Conservation (phyloP, 306 rosid genomes). For the Datisca glomerata region DNA sequence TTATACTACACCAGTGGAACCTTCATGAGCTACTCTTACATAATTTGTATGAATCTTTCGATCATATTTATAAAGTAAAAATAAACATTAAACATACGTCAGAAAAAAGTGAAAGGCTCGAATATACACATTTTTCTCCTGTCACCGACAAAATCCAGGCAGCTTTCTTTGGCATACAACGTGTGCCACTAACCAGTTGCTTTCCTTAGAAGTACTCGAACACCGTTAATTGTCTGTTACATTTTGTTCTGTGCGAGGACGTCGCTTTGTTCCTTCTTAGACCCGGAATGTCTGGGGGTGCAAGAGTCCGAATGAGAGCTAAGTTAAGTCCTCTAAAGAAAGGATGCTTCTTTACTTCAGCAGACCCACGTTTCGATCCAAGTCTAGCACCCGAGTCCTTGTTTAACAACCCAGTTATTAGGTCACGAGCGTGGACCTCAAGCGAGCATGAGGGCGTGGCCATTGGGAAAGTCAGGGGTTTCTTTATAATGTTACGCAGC, state of each 20-base stretch:
- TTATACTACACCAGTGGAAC: no score
- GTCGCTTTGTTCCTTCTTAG: slow-evolving; percentile 31
- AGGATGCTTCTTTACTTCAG: slow-evolving; percentile 62
- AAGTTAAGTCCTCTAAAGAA: slow-evolving; percentile 52
- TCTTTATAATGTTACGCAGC: slow-evolving; percentile 48
- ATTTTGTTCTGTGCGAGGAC: slow-evolving; percentile 15
- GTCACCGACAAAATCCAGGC: no score
- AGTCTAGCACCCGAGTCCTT: slow-evolving; percentile 57
- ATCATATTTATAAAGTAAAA: no score
- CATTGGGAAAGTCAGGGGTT: slow-evolving; percentile 38
- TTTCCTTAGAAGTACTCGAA: slow-evolving; percentile 22
- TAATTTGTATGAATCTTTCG: no score
- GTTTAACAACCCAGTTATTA: slow-evolving; percentile 27
- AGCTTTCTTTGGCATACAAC: no score
- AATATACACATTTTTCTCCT: no score
- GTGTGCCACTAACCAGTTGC: no score
- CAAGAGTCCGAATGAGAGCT: slow-evolving; percentile 45
- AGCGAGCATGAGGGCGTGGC: slow-evolving; percentile 32
- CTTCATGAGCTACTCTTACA: no score
- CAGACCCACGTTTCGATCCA: slow-evolving; percentile 78
- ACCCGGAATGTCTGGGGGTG: slow-evolving; percentile 51
- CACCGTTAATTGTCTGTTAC: slow-evolving; percentile 18
- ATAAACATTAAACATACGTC: no score
- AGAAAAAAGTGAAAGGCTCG: no score
- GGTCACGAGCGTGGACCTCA: slow-evolving; percentile 60